Evolutionary conservation across 208 protist genomes (phyloP).

Genomic region (Leishmania aethiopica): DNA sequence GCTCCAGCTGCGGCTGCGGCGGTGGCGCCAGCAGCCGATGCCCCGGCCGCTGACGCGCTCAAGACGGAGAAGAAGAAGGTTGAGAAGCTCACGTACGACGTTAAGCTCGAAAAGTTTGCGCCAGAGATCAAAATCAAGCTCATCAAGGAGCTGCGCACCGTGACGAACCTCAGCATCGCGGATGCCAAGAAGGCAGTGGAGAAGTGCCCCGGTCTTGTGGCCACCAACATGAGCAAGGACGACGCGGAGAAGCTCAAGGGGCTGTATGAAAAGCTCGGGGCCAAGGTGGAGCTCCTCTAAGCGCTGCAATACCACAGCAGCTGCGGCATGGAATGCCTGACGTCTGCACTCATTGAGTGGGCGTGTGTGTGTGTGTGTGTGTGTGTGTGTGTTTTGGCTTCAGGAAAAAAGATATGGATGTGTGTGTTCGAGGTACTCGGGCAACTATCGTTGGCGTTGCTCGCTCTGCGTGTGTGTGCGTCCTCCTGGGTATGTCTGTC

Average conservation of each 20-base stretch:
- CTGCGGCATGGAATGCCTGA: neutral
- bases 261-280: constrained; percentile 89
- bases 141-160: constrained; percentile 90
- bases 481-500: neutral
- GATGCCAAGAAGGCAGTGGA: constrained; percentile 92
- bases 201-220: constrained; percentile 89
- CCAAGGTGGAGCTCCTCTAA: constrained; percentile 88
- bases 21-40: constrained; percentile 37
- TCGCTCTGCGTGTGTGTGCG: neutral
- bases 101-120: constrained; percentile 86
- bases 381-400: neutral
- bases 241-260: constrained; percentile 92
- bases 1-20: constrained; percentile 21
- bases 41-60: constrained; percentile 44
- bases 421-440: neutral
- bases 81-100: constrained; percentile 88
- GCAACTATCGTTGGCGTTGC: neutral
- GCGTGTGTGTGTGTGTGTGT: neutral
- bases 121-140: constrained; percentile 91
- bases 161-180: constrained; percentile 84
- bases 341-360: neutral
- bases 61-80: constrained; percentile 92
- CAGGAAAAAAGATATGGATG: neutral
- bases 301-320: neutral
- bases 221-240: constrained; percentile 84